A percentile compares a stretch with the other conserved stretches of the same genome.
These are phyloP conservation scores for Entomortierella beljakovae DNA, from an alignment of 192 early-diverging fungal genomes.

Conservation along the genomic window DNA sequence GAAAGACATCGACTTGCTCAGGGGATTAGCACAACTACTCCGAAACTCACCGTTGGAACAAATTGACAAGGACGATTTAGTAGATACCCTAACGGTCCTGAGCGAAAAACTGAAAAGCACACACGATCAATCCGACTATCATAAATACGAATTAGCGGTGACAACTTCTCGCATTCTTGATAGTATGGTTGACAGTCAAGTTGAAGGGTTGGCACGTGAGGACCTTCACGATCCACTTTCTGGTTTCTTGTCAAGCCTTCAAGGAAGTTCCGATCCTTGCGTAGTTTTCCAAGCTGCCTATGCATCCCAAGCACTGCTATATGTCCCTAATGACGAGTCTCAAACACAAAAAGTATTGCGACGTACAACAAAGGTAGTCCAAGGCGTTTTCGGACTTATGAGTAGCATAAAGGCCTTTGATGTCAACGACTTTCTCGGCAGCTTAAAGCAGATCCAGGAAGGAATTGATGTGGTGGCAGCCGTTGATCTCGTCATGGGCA, in stretches of 20 bases:
- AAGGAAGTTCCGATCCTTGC: background rate
- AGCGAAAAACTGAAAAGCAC: background rate
- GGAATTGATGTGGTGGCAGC: background rate
- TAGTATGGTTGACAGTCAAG: constrained; percentile 3
- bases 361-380: background rate
- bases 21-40: background rate
- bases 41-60: background rate
- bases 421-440: background rate
- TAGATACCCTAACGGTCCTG: background rate
- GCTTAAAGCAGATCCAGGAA: background rate
- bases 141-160: background rate
- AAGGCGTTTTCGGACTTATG: background rate
- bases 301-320: constrained; percentile 1
- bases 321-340: constrained; percentile 2
- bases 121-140: background rate
- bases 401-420: background rate
- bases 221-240: background rate
- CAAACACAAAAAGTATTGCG: background rate
- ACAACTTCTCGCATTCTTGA: constrained; percentile 4
- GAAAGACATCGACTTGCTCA: background rate
- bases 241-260: background rate
- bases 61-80: constrained; percentile 4
- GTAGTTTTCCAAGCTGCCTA: constrained; percentile 4
- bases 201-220: background rate
- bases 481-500: background rate